These are phyloP conservation scores for Penicillium roqueforti DNA, from an alignment of 495 filamentous ascomycete species.

Conservation along the genomic window DNA sequence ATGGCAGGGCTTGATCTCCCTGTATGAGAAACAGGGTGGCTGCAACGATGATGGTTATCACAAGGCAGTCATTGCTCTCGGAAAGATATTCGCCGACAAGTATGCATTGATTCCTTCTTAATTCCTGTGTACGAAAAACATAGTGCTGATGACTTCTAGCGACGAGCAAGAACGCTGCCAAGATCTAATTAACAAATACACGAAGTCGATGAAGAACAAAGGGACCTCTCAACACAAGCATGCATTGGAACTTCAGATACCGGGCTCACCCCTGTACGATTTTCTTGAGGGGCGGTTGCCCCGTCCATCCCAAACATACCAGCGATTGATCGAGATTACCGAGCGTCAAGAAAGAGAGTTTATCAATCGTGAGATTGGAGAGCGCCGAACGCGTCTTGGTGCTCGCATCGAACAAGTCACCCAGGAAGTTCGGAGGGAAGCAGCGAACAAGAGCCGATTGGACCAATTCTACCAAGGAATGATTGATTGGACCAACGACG, in stretches of 20 bases:
- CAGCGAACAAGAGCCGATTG: constrained; percentile 64
- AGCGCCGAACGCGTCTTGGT: constrained; percentile 82
- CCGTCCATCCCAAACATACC: constrained; percentile 76
- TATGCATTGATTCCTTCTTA: constrained; percentile 34
- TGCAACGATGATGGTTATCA: constrained; percentile 71
- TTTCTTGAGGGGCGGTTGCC: constrained; percentile 82
- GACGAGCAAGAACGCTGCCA: constrained; percentile 70
- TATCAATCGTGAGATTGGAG: constrained; percentile 87
- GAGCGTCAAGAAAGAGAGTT: constrained; percentile 84
- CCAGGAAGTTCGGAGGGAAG: constrained; percentile 79
- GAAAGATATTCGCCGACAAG: constrained; percentile 65
- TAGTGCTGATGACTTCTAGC: constrained; percentile 19
- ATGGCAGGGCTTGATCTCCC: constrained; percentile 84
- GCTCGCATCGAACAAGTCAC: constrained; percentile 79
- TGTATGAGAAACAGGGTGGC: constrained; percentile 73
- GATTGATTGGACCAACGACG: constrained; percentile 85
- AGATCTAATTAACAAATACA: constrained; percentile 75
- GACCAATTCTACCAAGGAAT: constrained; percentile 73
- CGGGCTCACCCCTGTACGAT: constrained; percentile 69
- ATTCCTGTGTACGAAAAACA: not conserved
- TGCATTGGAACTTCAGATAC: constrained; percentile 71
- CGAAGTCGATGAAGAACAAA: constrained; percentile 61
- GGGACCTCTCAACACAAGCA: constrained; percentile 72
- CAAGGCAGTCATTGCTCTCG: constrained; percentile 63
- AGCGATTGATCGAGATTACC: constrained; percentile 75